Evolutionary conservation across 495 filamentous ascomycete species (phyloP), one percentile per base, ranked within the genome.

Genomic region (Penicillium dipodomyicola): DNA sequence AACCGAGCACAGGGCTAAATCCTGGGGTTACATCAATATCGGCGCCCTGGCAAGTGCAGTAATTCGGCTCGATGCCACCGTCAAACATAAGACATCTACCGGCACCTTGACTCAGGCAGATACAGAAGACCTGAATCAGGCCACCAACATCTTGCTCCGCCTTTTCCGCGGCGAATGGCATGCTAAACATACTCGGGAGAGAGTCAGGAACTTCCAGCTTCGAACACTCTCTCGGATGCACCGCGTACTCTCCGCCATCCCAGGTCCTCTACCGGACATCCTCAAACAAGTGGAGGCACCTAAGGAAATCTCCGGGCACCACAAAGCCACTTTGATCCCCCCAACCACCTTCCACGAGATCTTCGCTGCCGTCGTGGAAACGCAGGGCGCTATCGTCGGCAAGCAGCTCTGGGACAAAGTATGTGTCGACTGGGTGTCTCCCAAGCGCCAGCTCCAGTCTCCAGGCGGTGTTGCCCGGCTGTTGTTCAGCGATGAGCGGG

Each of bases 1-100:
- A 12, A 66, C 72, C 17, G 69, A 77, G 35, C 60, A 67, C 44
- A 64, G 70, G 22, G 40, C 60, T 17, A 77, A 74, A 40, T 69
- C 73, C n/a, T 82, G 79, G 79, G 70, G 71, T n/a, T 73, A 78
- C 46, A 72, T 67, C 56, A 80, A 79, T 54, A 65, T 80, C 25
- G 68, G 68, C 11, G 49, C 71, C 1, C 61, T 82, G 5, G 76
- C 73, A 41, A 69, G 67, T 29, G 69, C 74, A 37, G 71, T 83
- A 27, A 57, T 81, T 57, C 65, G 65, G 30, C 59, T 75, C 10
- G 69, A 79, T 20, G 63, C 67, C 20, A 35, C 52, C 11, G 33
- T 69, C n/a, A 30, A 61, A 14, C 46, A 56, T 19, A 56, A 60
- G n/a, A 35, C 22, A 15, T 25, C 52, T 17, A 33, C 39, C 12